Conservation (phyloP, 495 filamentous ascomycete genomes). For the Immersiella caudata region DNA sequence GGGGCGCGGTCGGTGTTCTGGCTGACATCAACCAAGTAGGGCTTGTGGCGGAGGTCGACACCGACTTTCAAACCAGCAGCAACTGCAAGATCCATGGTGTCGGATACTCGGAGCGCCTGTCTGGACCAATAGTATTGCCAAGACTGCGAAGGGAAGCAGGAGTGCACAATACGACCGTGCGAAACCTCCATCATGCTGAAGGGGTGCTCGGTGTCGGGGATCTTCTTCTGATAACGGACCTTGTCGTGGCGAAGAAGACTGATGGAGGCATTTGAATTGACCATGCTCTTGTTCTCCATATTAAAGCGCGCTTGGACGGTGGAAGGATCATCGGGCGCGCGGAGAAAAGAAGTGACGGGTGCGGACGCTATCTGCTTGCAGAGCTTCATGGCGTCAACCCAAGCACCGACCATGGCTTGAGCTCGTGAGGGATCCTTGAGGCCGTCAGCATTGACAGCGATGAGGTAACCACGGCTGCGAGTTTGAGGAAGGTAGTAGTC, state of each 20-base stretch:
- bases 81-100: conserved; percentile 68
- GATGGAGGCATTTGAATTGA: background rate
- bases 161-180: conserved; percentile 20
- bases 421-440: conserved; percentile 25
- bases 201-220: conserved; percentile 24
- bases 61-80: conserved; percentile 47
- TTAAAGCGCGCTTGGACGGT: conserved; percentile 56
- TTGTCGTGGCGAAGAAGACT: conserved; percentile 28
- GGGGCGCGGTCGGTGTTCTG: conserved; percentile 65
- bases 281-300: conserved; percentile 35
- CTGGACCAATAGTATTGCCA: conserved; percentile 19
- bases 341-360: conserved; percentile 64
- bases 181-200: conserved; percentile 31
- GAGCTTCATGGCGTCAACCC: conserved; percentile 36
- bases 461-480: conserved; percentile 69
- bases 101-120: conserved; percentile 61
- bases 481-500: conserved; percentile 82
- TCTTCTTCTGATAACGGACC: conserved; percentile 7
- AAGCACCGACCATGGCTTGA: conserved; percentile 15
- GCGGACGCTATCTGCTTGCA: conserved; percentile 64
- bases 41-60: conserved; percentile 68
- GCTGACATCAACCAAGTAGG: conserved; percentile 65
- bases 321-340: conserved; percentile 59
- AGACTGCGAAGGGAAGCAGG: conserved; percentile 15
- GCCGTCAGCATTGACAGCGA: conserved; percentile 56